These are phyloP conservation scores for Decorospora gaudefroyi DNA, from an alignment of 2,329 filamentous ascomycete species.

Conservation along the genomic window DNA sequence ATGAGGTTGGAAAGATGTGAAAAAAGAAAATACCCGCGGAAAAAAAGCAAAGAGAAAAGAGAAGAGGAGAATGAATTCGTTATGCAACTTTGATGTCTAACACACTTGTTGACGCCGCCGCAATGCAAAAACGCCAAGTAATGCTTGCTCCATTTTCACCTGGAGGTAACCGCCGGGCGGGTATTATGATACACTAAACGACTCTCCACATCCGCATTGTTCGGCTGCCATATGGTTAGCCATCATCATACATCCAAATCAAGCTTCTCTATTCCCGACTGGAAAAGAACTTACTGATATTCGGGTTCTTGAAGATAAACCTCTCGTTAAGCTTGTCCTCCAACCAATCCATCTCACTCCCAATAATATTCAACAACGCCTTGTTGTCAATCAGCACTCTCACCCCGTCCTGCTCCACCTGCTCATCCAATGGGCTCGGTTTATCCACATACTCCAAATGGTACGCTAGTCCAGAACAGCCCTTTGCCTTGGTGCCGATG, in stretches of 20 bases:
- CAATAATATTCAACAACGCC: constrained; percentile 96
- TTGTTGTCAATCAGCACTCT: constrained; percentile 97
- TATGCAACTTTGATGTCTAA: too few relatives aligned
- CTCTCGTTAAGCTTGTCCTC: constrained; percentile 91
- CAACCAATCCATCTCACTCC: constrained; percentile 98
- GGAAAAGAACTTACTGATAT: constrained; percentile 86
- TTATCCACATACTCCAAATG: constrained; percentile 95
- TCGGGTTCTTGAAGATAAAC: constrained; percentile 95
- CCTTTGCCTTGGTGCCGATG: constrained; percentile 90
- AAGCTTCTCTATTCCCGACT: neutral
- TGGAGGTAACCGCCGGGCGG: constrained; percentile 17
- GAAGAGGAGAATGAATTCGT: too few relatives aligned
- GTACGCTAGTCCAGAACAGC: constrained; percentile 92
- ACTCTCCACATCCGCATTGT: constrained; percentile 94
- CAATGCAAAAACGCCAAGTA: constrained; percentile 18
- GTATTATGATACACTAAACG: constrained; percentile 67
- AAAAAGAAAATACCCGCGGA: constrained; percentile 9
- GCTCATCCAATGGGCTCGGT: constrained; percentile 83
- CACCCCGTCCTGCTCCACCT: constrained; percentile 93
- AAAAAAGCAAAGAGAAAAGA: neutral
- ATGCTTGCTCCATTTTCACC: constrained; percentile 35
- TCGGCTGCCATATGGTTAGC: constrained; percentile 68
- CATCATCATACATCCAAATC: too few relatives aligned
- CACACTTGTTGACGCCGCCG: too few relatives aligned
- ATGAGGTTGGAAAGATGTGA: constrained; percentile 58